Evolutionary conservation across 2,329 filamentous ascomycete genomes (phyloP).

Genomic region (Coniosporium tulheliwenetii): DNA sequence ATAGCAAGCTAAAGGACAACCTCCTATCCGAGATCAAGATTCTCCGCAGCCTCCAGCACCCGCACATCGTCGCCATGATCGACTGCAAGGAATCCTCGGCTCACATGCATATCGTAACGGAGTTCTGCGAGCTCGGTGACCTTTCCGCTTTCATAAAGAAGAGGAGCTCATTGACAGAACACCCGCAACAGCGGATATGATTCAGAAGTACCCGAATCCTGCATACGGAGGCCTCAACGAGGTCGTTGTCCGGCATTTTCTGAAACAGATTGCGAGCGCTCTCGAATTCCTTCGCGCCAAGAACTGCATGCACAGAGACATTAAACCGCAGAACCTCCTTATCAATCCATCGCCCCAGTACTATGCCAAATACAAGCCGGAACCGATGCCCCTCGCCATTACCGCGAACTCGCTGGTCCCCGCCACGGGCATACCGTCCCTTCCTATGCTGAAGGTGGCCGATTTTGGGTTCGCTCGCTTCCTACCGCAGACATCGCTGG

Average conservation of each 20-base stretch:
- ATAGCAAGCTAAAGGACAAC: constrained; percentile 93
- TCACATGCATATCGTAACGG: constrained; percentile 95
- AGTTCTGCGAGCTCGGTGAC: constrained; percentile 93
- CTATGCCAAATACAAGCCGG: constrained; percentile 46
- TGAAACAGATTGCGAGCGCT: constrained; percentile 87
- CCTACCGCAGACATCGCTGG: constrained; percentile 75
- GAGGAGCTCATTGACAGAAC: constrained; percentile 61
- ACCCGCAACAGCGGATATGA: constrained; percentile 77
- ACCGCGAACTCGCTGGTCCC: constrained; percentile 72
- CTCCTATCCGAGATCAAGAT: constrained; percentile 92
- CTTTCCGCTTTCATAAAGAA: constrained; percentile 94
- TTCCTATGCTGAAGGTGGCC: constrained; percentile 94
- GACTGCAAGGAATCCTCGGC: constrained; percentile 77
- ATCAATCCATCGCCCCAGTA: constrained; percentile 65
- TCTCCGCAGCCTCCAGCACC: constrained; percentile 81
- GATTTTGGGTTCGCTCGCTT: constrained; percentile 98
- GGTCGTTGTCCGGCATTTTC: constrained; percentile 88
- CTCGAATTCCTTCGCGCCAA: constrained; percentile 72
- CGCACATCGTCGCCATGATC: constrained; percentile 91
- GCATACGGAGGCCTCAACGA: constrained; percentile 79
- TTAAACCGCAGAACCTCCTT: constrained; percentile 93
- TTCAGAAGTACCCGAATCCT: constrained; percentile 79
- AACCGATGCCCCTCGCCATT: constrained; percentile 56
- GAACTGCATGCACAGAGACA: constrained; percentile 88
- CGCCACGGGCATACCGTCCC: constrained; percentile 60